Evolutionary conservation across 2,329 filamentous ascomycete species (phyloP), one percentile per base, ranked within the genome.

Genomic region (Elsinoe batatas): DNA sequence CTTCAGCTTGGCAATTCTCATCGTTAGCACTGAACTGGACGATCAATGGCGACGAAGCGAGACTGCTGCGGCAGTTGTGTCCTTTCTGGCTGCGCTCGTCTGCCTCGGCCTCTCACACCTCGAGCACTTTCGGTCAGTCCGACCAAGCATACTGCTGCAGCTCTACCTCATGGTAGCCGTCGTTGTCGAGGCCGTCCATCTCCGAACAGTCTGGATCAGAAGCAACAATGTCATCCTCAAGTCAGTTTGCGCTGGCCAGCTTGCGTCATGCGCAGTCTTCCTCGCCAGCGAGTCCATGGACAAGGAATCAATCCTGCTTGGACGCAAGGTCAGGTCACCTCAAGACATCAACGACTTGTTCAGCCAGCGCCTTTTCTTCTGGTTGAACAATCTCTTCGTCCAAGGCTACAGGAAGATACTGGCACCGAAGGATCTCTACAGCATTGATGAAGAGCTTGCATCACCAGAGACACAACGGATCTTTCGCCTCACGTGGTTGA

Each of bases 261-360:
- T 64, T 58, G 18, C 62, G 54, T 57, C 57, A 62, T 42, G 63
- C 13, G 60, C 57, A 7, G 26, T 62, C 12, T 54, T 65, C 12
- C 58, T 67, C n/a, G 50, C 64, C n/a, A 56, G 64, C 11, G 65
- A 67, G 49, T 64, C 63, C 12, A 55, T 63, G 13, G 61, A 62
- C 43, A 67, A 67, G 50, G 59, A 58, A 13, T 56, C 56, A 3
- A 59, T 65, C 20, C 50, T 66, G 1, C 57, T 51, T 18, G 59
- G 61, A 32, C 58, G 57, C 10, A 61, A 43, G 33, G 13, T 20
- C 36, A 58, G 61, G 1, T 61, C 63, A 10, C 70, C 69, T 1
- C 71, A 73, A 57, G 68, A 70, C 53, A 67, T 64, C 3, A 65
- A 64, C 22, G 68, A 68, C 2, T 59, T 72, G 5, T 69, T 69